phyloP scores from a whole-genome alignment of 768 basidiomycete species.

The Pleurotus giganteus region DNA sequence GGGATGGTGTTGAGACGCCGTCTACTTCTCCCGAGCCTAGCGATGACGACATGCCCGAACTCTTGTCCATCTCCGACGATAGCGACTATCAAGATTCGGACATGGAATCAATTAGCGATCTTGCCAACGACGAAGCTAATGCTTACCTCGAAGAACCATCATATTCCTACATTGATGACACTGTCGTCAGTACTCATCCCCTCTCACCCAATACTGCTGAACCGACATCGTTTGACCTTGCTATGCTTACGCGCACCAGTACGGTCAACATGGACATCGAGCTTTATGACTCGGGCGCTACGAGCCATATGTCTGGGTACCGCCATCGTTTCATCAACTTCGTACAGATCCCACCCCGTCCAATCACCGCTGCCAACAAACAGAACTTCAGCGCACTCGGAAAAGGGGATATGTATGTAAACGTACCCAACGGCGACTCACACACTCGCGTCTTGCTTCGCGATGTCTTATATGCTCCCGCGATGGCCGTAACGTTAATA shows the following conservation, averaged over 20 bases:
- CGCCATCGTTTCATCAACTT: slow-evolving; percentile 15
- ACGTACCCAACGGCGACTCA: neutral
- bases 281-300: slow-evolving; percentile 18
- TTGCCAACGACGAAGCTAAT: no score
- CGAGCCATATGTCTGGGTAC: slow-evolving; percentile 15
- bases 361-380: slow-evolving; percentile 15
- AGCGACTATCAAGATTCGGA: neutral
- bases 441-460: slow-evolving; percentile 6
- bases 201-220: no score
- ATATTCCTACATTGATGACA: no score
- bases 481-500: slow-evolving; percentile 10
- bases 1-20: neutral
- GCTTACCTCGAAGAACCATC: no score
- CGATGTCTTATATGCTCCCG: slow-evolving; percentile 12
- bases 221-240: neutral
- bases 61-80: neutral
- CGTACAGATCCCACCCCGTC: slow-evolving; percentile 5
- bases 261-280: slow-evolving; percentile 9
- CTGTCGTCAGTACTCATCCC: no score
- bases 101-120: no score
- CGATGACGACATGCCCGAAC: neutral
- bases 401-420: slow-evolving; percentile 13
- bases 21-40: neutral
- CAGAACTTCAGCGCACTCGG: slow-evolving; percentile 15
- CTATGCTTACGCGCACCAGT: neutral